These are phyloP conservation scores for Trametes polyzona DNA, from an alignment of 1,284 basidiomycete genomes.

Conservation along the genomic window DNA sequence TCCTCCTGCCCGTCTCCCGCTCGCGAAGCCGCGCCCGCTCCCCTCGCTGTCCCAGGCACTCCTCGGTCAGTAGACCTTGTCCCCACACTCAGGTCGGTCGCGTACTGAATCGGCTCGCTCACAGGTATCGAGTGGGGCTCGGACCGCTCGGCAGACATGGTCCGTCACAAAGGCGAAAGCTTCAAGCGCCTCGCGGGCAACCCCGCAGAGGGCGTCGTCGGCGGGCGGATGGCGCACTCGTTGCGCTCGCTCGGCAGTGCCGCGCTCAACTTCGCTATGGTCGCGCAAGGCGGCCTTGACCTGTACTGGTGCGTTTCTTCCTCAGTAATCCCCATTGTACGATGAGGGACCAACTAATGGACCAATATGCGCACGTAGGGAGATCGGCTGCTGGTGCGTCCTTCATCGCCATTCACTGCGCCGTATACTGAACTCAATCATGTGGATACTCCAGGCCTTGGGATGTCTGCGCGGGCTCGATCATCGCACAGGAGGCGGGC, in stretches of 20 bases:
- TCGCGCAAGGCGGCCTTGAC: slow-evolving; percentile 85
- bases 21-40: slow-evolving; percentile 69
- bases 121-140: slow-evolving; percentile 92
- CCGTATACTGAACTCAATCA: neutral
- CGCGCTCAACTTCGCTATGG: slow-evolving; percentile 82
- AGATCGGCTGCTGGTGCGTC: slow-evolving; percentile 85
- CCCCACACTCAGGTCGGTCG: neutral
- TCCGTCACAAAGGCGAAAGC: slow-evolving; percentile 70
- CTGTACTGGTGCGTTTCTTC: slow-evolving; percentile 82
- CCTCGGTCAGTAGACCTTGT: slow-evolving; percentile 49
- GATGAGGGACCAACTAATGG: neutral
- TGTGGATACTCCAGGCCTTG: slow-evolving; percentile 82
- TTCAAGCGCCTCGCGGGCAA: slow-evolving; percentile 84
- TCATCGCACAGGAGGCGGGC: slow-evolving; percentile 92
- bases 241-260: slow-evolving; percentile 85
- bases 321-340: no score
- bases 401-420: neutral
- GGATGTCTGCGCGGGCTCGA: slow-evolving; percentile 92
- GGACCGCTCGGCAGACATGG: slow-evolving; percentile 65
- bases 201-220: slow-evolving; percentile 59
- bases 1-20: slow-evolving; percentile 73
- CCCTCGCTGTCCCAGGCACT: slow-evolving; percentile 81
- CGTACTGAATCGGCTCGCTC: neutral
- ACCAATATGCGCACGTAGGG: slow-evolving; percentile 52
- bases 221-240: slow-evolving; percentile 89